Percentiles rank a stretch among this genome's conserved stretches.
These are phyloP conservation scores for Capsaspora owczarzaki DNA, from an alignment of 78 protist genomes.

Conservation along the genomic window DNA sequence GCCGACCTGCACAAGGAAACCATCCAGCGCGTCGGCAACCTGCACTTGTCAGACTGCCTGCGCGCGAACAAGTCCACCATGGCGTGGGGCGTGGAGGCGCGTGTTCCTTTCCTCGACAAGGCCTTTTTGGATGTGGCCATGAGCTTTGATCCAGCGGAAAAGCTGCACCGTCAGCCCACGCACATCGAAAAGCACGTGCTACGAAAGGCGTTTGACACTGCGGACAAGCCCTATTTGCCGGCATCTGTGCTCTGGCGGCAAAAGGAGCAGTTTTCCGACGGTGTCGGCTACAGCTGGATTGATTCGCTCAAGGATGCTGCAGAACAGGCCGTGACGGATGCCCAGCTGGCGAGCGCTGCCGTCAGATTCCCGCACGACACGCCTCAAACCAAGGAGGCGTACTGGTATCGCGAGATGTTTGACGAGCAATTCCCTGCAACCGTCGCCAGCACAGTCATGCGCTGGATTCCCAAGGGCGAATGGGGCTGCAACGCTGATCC, in stretches of 20 bases:
- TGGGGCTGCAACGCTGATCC: conserved; percentile 60
- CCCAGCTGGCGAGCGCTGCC: background rate
- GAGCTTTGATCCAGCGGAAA: conserved; percentile 59
- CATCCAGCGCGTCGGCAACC: conserved; percentile 41
- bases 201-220: conserved; percentile 67
- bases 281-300: conserved; percentile 88
- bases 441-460: conserved; percentile 37
- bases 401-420: conserved; percentile 65
- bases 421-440: conserved; percentile 38
- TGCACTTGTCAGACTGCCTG: conserved; percentile 64
- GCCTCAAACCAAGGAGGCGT: conserved; percentile 84
- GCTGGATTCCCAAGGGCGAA: conserved; percentile 47
- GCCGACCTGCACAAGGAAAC: conserved; percentile 70
- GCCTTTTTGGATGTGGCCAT: conserved; percentile 62
- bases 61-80: conserved; percentile 74
- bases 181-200: conserved; percentile 70
- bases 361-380: conserved; percentile 22
- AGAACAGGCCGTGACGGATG: conserved; percentile 2
- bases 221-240: conserved; percentile 75
- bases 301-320: conserved; percentile 12
- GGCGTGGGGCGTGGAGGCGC: conserved; percentile 85
- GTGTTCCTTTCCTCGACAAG: conserved; percentile 66
- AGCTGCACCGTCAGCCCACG: conserved; percentile 42
- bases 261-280: conserved; percentile 83
- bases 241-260: conserved; percentile 71